Base-by-base conservation (phyloP, 176 grass and related monocot genomes). In the Microstegium vimineum region DNA sequence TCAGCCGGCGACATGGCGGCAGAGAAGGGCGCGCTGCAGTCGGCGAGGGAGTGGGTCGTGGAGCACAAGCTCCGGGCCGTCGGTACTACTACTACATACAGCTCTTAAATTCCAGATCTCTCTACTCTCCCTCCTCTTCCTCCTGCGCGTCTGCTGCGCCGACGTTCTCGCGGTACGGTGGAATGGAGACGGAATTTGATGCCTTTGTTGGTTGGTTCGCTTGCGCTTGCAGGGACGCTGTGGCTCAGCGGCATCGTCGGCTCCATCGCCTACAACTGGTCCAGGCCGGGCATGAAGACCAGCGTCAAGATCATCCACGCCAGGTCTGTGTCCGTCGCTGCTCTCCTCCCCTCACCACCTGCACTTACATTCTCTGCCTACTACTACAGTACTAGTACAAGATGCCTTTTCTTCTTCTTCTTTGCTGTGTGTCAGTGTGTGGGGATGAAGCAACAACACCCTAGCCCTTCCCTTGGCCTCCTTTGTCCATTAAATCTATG, bases 261-360 rank as follows among this genome's bases (percentile, higher is more conserved):
- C 40, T 97, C 91, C 13, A 94, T 97, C 81, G 91, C 94, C 0
- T 94, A 97, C 85, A 97, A 97, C 80, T 97, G 94, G 94, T 89
- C 91, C 14, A 90, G 81, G 71, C 75, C 91, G 4, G 89, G 87
- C n/a, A 97, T 97, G 94, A 97, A 97, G 85, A 84, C 94, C 80
- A 97, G 91, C 65, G 91, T 97, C 43, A 97, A 97, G 73, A 84
- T 97, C 82, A 97, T 97, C 71, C 91, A 97, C 57, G 94, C 94
- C 63, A 97, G 94, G 94, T 92, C 43, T n/a, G n/a, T n/a, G n/a
- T n/a, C 30, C 9, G 1, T 27, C 51, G 18, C 9, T 57, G 54
- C 52, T 56, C 20, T 23, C n/a, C n/a, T n/a, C 52, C n/a, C 1
- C 16, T 6, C 7, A 22, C 18, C 52, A 56, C 52, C 52, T 56